These are phyloP conservation scores for Globisporangium spiculum DNA, from an alignment of 352 stramenopile genomes.

Conservation along the genomic window DNA sequence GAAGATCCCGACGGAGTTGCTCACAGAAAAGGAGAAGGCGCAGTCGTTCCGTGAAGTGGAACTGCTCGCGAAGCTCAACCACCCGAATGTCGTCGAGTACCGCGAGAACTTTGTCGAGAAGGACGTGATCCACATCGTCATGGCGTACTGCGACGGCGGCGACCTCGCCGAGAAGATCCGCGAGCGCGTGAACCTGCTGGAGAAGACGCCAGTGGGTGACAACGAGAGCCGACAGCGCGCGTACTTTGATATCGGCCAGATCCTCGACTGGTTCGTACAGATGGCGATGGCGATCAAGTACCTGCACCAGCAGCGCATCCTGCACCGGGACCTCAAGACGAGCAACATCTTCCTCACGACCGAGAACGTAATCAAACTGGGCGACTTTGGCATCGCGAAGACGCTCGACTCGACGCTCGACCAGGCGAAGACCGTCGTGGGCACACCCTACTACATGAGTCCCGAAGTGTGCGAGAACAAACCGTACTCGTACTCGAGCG, in stretches of 20 bases:
- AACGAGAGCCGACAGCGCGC: conserved; percentile 18
- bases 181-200: conserved; percentile 34
- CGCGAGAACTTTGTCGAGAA: conserved; percentile 86
- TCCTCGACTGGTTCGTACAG: conserved; percentile 91
- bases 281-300: conserved; percentile 94
- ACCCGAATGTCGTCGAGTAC: conserved; percentile 95
- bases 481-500: conserved; percentile 90
- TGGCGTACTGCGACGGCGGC: conserved; percentile 94
- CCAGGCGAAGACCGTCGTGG: conserved; percentile 88
- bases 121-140: conserved; percentile 91
- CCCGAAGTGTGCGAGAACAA: conserved; percentile 92
- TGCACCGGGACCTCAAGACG: conserved; percentile 94
- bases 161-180: conserved; percentile 73
- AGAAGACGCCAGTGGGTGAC: conserved; percentile 17
- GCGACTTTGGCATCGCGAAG: conserved; percentile 93
- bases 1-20: conserved; percentile 85
- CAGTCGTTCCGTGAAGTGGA: conserved; percentile 86
- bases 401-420: conserved; percentile 80
- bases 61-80: conserved; percentile 87
- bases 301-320: conserved; percentile 88
- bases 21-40: conserved; percentile 72
- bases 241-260: conserved; percentile 60
- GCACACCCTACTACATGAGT: conserved; percentile 94
- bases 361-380: conserved; percentile 88
- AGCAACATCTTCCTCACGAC: conserved; percentile 92